Evolutionary conservation across 179 eudicot species (phyloP), one percentile per base, ranked within the genome.

Genomic region (Drosera spatulata): DNA sequence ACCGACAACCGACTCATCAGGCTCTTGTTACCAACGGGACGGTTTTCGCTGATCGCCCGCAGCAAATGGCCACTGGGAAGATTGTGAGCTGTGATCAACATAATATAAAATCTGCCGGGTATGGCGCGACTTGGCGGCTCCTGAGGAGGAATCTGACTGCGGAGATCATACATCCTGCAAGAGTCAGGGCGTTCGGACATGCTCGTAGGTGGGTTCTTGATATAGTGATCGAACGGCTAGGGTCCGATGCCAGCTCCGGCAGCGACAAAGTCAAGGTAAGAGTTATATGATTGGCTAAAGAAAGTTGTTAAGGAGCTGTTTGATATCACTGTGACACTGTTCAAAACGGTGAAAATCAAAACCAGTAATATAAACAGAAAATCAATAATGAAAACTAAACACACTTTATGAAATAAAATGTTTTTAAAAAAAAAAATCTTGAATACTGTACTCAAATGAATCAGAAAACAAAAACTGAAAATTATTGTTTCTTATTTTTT

Each of bases 71-170:
- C 0, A 33, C 60, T 41, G 3, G 15, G 3, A 56, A 56, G 13
- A 59, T 45, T 39, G 3, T 44, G 2, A 59, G 5, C 61, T 3
- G 11, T 6, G 33, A 59, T 12, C 46, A 41, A 5, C 53, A 50
- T 14, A 56, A 56, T 33, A 56, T 56, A 6, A 39, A 5, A 46
- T 56, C 50, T 4, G 50, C 61, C 14, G 39, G 10, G 2, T 59
- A 59, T 33, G 61, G 61, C 12, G 50, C 61, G 39, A 59, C 38
- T 6, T 59, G 61, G 61, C 61, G 61, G 50, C 50, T 59, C 50
- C 61, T 59, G 10, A 38, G 61, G 2, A 13, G 51, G 3, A 59
- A 59, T 40, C 50, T 59, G 3, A 44, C 51, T 8, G 4, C 61
- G 11, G 39, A 44, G 50, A 59, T 59, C 51, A 50, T 59, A 40